Evolutionary conservation across 2,329 filamentous ascomycete species (phyloP).

Genomic region (Clarireedia homoeocarpa): DNA sequence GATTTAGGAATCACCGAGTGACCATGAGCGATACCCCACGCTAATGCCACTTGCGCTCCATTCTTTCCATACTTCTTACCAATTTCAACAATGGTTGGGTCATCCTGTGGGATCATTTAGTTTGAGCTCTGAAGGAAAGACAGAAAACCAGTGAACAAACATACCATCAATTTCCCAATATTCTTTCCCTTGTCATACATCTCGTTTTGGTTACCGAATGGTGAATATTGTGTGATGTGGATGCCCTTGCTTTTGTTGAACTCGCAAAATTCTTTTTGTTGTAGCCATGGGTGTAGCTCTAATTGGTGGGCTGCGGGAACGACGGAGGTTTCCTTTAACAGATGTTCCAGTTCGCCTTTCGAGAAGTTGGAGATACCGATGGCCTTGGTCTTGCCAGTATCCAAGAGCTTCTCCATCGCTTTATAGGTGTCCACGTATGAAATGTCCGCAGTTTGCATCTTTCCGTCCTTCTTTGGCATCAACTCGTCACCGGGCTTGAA

Average conservation of each 20-base stretch:
- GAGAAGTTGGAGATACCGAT: conserved; percentile 39
- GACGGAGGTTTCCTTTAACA: conserved; percentile 36
- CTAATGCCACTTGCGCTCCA: conserved; percentile 50
- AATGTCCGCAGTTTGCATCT: conserved; percentile 17
- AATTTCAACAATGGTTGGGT: conserved; percentile 45
- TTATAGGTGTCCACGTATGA: conserved; percentile 73
- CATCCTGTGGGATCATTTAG: conserved; percentile 32
- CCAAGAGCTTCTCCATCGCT: conserved; percentile 60
- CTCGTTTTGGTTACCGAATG: conserved; percentile 48
- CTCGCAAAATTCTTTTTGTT: conserved; percentile 43
- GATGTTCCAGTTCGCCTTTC: conserved; percentile 29
- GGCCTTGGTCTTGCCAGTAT: conserved; percentile 45
- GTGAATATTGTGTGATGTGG: conserved; percentile 45
- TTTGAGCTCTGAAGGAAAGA: not conserved
- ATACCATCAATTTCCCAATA: conserved; percentile 39
- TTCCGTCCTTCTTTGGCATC: conserved; percentile 32
- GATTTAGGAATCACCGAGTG: conserved; percentile 59
- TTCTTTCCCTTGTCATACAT: conserved; percentile 52
- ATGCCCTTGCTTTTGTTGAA: conserved; percentile 45
- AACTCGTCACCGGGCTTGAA: conserved; percentile 60
- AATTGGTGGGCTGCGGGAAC: conserved; percentile 52
- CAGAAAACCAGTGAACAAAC: not conserved
- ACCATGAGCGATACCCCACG: conserved; percentile 47
- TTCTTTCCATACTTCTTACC: conserved; percentile 48
- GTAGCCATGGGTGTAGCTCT: conserved; percentile 50